Evolutionary conservation across 2,329 filamentous ascomycete genomes (phyloP), one percentile per base, ranked within the genome.

Genomic region (Xylariales sp.): DNA sequence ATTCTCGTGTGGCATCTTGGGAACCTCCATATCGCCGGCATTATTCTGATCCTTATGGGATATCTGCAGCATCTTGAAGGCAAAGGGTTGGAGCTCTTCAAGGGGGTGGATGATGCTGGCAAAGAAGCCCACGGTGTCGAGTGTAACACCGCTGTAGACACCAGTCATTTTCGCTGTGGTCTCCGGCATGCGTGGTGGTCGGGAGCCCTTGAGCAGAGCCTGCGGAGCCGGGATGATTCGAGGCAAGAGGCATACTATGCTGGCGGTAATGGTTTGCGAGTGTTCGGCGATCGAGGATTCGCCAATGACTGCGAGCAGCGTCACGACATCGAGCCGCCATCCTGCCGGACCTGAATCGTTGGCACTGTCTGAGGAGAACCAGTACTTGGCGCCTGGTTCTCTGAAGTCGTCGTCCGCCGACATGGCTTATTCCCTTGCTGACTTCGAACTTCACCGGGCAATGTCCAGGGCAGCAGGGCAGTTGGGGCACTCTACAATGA

Each of bases 171-270:
- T 69, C 28, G 74, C 74, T 13, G 65, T 61, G 13, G 69, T 66
- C 44, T 74, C 68, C 30, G 78, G 77, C 51, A 82, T 69, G 30
- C 76, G 68, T 19, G 61, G 62, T 6, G 75, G 75, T 3, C 78
- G 69, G 16, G 65, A 61, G 8, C 76, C 67, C 41, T 75, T 76
- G 32, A 82, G 61, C n/a, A 83, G 65, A 32, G 74, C 74, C 56
- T 82, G 78, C 1, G 78, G 78, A 2, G 78, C 78, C 7, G 78
- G 78, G 19, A 82, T 69, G 36, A 82, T 68, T 33, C 78, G 71
- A 19, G 78, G 78, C 4, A 81, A 62, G 27, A 76, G 65, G 46
- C 74, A 78, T 23, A 76, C 65, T 43, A 68, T 65, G 8, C 74
- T 76, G n/a, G 76, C 69, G 3, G 76, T 80, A 44, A 80, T 69